These are phyloP conservation scores for Neoboletus magnificus DNA, from an alignment of 768 basidiomycete genomes.

Conservation along the genomic window DNA sequence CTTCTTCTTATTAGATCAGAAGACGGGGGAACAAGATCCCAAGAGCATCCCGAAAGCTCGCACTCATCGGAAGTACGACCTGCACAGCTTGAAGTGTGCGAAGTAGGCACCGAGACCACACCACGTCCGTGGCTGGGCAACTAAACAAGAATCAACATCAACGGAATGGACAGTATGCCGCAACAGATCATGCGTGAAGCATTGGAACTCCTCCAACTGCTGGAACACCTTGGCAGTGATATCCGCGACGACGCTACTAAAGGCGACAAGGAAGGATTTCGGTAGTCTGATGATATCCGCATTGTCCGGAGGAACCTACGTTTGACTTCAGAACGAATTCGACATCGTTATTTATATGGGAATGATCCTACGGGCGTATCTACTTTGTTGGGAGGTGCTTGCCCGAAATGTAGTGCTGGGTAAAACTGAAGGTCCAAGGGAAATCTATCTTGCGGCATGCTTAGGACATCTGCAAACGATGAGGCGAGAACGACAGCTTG, in stretches of 20 bases:
- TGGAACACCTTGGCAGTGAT: slow-evolving; percentile 41
- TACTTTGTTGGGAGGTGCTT: slow-evolving; percentile 28
- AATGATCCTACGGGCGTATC: slow-evolving; percentile 32
- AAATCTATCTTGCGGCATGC: slow-evolving; percentile 34
- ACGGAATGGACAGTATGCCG: slow-evolving; percentile 39
- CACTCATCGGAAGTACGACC: slow-evolving; percentile 21
- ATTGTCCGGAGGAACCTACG: slow-evolving; percentile 34
- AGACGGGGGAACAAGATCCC: slow-evolving; percentile 28
- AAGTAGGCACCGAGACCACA: slow-evolving; percentile 39
- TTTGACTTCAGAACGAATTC: slow-evolving; percentile 12
- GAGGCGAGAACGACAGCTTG: background rate
- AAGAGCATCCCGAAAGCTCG: slow-evolving; percentile 30
- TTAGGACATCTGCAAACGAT: slow-evolving; percentile 34
- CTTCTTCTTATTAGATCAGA: slow-evolving; percentile 40
- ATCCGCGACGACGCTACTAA: slow-evolving; percentile 47
- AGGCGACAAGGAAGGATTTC: slow-evolving; percentile 41
- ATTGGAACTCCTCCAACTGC: slow-evolving; percentile 43
- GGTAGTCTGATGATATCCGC: slow-evolving; percentile 38
- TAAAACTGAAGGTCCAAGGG: slow-evolving; percentile 42
- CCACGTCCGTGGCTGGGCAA: slow-evolving; percentile 32
- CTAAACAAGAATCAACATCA: slow-evolving; percentile 41
- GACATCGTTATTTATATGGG: background rate
- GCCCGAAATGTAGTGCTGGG: slow-evolving; percentile 35
- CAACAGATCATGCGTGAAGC: slow-evolving; percentile 49
- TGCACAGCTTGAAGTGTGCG: slow-evolving; percentile 37